Evolutionary conservation across 805 yeast genomes (phyloP).

Genomic region (Priceomyces medius): DNA sequence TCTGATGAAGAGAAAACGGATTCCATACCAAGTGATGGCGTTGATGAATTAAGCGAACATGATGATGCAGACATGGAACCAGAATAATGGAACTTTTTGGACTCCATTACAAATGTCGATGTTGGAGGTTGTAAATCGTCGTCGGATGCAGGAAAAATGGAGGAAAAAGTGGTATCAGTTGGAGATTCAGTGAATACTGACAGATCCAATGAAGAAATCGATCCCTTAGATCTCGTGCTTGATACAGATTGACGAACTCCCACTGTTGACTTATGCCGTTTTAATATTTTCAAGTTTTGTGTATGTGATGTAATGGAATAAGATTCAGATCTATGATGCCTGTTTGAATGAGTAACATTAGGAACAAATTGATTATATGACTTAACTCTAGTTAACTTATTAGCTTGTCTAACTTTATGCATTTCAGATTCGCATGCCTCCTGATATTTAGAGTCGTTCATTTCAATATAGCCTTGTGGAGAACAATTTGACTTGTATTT

Average conservation of each 20-base stretch:
- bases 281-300: constrained; percentile 28
- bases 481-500: constrained; percentile 56
- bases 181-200: constrained; percentile 16
- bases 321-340: constrained; percentile 27
- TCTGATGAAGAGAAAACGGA: constrained; percentile 29
- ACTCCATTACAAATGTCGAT: constrained; percentile 19
- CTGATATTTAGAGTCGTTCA: constrained; percentile 53
- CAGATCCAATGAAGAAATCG: constrained; percentile 25
- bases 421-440: constrained; percentile 45
- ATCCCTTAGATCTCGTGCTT: constrained; percentile 9
- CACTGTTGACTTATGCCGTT: constrained; percentile 29
- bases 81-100: constrained; percentile 16
- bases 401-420: constrained; percentile 44
- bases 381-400: constrained; percentile 41
- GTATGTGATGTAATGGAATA: constrained; percentile 28
- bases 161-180: constrained; percentile 3
- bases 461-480: constrained; percentile 81
- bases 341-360: constrained; percentile 4
- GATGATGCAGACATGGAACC: constrained; percentile 24
- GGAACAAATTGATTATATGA: constrained; percentile 27
- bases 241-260: constrained; percentile 7
- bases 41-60: constrained; percentile 28
- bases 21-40: constrained; percentile 29
- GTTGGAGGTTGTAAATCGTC: constrained; percentile 30
- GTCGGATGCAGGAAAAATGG: constrained; percentile 7